A percentile compares a stretch with the other conserved stretches of the same genome.
phyloP scores from a whole-genome alignment of 768 basidiomycete species.

The Suillus brevipes region DNA sequence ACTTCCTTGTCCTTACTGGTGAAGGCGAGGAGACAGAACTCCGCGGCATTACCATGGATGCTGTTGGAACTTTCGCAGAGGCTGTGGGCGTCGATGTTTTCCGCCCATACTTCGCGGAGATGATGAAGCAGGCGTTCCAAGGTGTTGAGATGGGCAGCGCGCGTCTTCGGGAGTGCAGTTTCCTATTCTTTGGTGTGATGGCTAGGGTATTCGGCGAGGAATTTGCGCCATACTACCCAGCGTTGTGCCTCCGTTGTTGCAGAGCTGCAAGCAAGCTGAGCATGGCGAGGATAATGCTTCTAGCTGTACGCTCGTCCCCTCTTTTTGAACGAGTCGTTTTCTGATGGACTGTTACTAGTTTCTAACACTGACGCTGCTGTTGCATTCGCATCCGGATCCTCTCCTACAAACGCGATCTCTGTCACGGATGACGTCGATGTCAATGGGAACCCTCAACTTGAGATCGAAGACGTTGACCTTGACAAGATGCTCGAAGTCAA shows the following conservation, averaged over 20 bases:
- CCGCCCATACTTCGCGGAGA: constrained; percentile 91
- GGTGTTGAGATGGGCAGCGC: constrained; percentile 86
- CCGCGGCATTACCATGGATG: constrained; percentile 97
- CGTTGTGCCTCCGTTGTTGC: constrained; percentile 83
- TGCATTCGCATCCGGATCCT: constrained; percentile 72
- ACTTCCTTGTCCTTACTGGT: constrained; percentile 81
- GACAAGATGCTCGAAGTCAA: constrained; percentile 91
- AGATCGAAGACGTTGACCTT: constrained; percentile 77
- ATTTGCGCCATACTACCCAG: constrained; percentile 83
- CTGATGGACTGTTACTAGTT: constrained; percentile 31
- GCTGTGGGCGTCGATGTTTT: constrained; percentile 93
- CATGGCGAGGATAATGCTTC: constrained; percentile 56
- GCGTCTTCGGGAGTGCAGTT: constrained; percentile 89
- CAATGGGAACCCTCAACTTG: constrained; percentile 58
- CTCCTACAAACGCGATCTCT: constrained; percentile 68
- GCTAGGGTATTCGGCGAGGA: constrained; percentile 95
- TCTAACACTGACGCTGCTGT: constrained; percentile 53
- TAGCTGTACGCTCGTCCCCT: constrained; percentile 41
- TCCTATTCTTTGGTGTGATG: constrained; percentile 99
- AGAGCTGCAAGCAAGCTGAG: constrained; percentile 82
- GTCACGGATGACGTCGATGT: constrained; percentile 55
- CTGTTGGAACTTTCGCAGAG: constrained; percentile 97
- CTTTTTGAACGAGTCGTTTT: background rate
- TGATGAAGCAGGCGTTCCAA: constrained; percentile 95
- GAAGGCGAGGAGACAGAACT: constrained; percentile 94